These are phyloP conservation scores for Trypethelium eluteriae DNA, from an alignment of 495 filamentous ascomycete genomes.

Conservation along the genomic window DNA sequence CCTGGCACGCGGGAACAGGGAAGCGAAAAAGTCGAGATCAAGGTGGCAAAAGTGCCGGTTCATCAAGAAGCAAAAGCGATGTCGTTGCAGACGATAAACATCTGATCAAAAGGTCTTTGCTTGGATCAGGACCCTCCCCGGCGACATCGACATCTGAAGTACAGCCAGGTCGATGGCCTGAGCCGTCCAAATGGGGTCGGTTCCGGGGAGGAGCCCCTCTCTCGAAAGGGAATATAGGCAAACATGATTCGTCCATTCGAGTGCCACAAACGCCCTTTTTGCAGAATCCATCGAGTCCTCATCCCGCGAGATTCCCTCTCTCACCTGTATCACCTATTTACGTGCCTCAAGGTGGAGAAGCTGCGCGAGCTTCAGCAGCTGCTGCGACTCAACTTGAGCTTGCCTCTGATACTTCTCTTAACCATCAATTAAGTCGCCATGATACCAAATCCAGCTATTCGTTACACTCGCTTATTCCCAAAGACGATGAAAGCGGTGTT, in stretches of 20 bases:
- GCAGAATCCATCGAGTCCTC: not conserved
- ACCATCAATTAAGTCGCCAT: not conserved
- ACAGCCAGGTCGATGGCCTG: not conserved
- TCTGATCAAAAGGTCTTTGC: conserved; percentile 1
- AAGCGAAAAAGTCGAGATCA: conserved; percentile 10
- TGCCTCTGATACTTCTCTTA: not conserved
- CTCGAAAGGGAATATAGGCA: not conserved
- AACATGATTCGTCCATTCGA: conserved; percentile 8
- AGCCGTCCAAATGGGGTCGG: not conserved
- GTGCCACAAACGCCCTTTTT: not conserved
- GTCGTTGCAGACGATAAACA: not conserved
- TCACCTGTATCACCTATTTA: conserved; percentile 2
- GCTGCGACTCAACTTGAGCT: not conserved
- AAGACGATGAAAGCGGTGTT: conserved; percentile 7
- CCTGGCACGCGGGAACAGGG: conserved; percentile 4
- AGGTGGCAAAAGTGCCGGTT: not conserved
- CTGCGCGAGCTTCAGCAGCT: conserved; percentile 5
- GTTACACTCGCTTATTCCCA: not conserved
- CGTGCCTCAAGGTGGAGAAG: conserved; percentile 3
- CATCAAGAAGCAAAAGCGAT: not conserved
- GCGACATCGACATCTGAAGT: not conserved
- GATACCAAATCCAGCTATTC: conserved; percentile 1
- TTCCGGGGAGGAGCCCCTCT: not conserved
- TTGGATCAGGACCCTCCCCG: not conserved
- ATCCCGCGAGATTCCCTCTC: not conserved